Evolutionary conservation across 768 basidiomycete species (phyloP).

Genomic region (Boletus barrowsii): DNA sequence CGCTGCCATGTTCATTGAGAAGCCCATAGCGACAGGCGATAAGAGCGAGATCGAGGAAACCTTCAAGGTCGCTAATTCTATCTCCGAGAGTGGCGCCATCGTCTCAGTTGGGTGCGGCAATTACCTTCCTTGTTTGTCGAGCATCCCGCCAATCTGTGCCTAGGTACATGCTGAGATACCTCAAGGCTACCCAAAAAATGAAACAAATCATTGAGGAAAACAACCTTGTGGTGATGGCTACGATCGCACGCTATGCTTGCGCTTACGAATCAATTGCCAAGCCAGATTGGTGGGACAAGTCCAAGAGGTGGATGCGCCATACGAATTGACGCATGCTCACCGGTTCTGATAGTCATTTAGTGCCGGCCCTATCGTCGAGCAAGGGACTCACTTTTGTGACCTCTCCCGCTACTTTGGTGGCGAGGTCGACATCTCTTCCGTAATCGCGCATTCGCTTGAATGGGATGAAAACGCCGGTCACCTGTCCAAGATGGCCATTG

Average conservation of each 20-base stretch:
- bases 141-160: neutral
- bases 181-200: constrained; percentile 94
- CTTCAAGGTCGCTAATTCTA: constrained; percentile 68
- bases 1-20: constrained; percentile 88
- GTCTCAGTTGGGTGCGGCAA: constrained; percentile 81
- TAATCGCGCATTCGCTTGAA: constrained; percentile 85
- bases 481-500: constrained; percentile 75
- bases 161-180: constrained; percentile 92
- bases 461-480: constrained; percentile 88
- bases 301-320: constrained; percentile 62
- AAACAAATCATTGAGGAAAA: constrained; percentile 94
- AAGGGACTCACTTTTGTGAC: constrained; percentile 97
- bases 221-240: constrained; percentile 91
- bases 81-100: constrained; percentile 66
- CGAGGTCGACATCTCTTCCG: constrained; percentile 81
- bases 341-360: constrained; percentile 26
- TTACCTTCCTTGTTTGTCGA: neutral
- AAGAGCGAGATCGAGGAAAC: constrained; percentile 62
- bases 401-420: constrained; percentile 97
- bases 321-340: neutral
- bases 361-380: constrained; percentile 81
- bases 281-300: constrained; percentile 93
- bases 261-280: constrained; percentile 80
- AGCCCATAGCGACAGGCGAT: constrained; percentile 85
- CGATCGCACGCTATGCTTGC: constrained; percentile 91